Evolutionary conservation across 805 yeast genomes (phyloP), one percentile per base, ranked within the genome.

Genomic region (Kregervanrija pseudodelftensis): DNA sequence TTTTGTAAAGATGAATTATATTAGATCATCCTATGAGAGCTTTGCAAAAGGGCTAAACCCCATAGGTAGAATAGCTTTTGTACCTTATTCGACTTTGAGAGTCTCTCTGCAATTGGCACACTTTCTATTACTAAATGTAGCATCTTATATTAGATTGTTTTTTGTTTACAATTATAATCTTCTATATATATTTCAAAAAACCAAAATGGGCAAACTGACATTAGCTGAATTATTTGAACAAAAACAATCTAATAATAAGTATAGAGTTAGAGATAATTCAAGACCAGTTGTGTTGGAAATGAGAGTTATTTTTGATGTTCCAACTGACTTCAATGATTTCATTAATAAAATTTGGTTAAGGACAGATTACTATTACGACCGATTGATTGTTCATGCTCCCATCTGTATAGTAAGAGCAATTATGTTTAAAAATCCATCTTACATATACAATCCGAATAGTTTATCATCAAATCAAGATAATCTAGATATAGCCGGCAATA

Each of bases 351-450:
- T 56, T 3, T 63, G 68, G 66, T 39, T 51, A 11, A 52, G 66
- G 43, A 54, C 73, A 1, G 69, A 61, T 39, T 71, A 70, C 48
- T 56, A 65, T 36, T 63, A 64, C 48, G 71, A 70, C 47, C 50
- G 72, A 39, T 67, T 67, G 44, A 40, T 68, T 5, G 47, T 63
- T 8, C 69, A 70, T 49, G 59, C 65, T 11, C 71, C 70, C 0
- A 13, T 42, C 8, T 16, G 33, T 11, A 13, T 47, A 4, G 7
- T 2, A 36, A 36, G 11, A 8, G 16, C 38, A 36, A n/a, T 33
- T 22, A 22, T 2, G 13, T 35, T 39, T 11, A 9, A 11, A 3
- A 38, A 38, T 15, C n/a, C 38, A 5, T 15, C 13, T 12, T 43
- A 38, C 22, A 12, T 30, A 15, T 43, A 39, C 38, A 15, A 30